phyloP scores from a whole-genome alignment of 2,329 filamentous ascomycete species.

The Diaporthe nobilis region DNA sequence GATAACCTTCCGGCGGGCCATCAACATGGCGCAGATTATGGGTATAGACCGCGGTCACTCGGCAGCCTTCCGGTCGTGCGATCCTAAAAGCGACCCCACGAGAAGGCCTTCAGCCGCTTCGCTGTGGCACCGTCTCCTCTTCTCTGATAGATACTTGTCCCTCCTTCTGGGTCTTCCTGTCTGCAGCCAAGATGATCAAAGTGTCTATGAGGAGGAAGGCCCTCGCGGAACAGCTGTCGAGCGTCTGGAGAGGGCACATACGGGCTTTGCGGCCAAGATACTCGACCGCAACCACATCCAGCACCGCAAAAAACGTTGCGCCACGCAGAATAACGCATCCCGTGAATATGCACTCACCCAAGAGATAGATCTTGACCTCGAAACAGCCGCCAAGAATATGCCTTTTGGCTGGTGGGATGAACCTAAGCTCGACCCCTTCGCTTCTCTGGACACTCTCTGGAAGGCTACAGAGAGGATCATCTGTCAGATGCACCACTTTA shows the following conservation, averaged over 20 bases:
- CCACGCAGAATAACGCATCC: conserved; percentile 47
- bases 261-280: conserved; percentile 59
- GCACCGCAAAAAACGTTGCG: conserved; percentile 34
- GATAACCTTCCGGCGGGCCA: conserved; percentile 64
- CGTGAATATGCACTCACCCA: conserved; percentile 57
- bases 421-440: conserved; percentile 47
- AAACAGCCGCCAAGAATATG: conserved; percentile 58
- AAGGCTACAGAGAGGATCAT: conserved; percentile 55
- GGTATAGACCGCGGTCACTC: conserved; percentile 58
- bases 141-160: conserved; percentile 64
- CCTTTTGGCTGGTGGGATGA: conserved; percentile 64
- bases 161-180: conserved; percentile 65
- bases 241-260: conserved; percentile 60
- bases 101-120: conserved; percentile 48
- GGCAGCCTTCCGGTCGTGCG: conserved; percentile 55
- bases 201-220: conserved; percentile 51
- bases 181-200: conserved; percentile 57
- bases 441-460: conserved; percentile 44
- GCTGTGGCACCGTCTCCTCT: conserved; percentile 66
- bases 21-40: conserved; percentile 66
- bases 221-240: conserved; percentile 52
- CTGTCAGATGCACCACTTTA: conserved; percentile 65
- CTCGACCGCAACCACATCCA: conserved; percentile 60
- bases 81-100: conserved; percentile 52
- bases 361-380: conserved; percentile 63